Percentiles rank a stretch among this genome's conserved stretches.
Evolutionary conservation across 805 yeast genomes (phyloP).

Genomic region (Kodamaea fukazawae): DNA sequence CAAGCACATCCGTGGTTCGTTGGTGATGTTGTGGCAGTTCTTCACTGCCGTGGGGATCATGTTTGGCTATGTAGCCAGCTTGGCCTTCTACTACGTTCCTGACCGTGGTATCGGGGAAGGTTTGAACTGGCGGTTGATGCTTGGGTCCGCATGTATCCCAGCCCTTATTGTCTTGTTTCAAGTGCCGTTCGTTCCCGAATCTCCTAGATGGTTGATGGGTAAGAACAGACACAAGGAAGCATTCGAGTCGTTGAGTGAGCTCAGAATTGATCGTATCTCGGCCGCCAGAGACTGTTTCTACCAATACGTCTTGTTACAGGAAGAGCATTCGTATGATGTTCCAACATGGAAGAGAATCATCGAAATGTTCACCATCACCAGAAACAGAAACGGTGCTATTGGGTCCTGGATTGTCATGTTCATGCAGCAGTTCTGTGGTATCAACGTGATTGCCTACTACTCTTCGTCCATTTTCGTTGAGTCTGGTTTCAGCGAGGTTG

Average conservation of each 20-base stretch:
- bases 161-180: slow-evolving; percentile 52
- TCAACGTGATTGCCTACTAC: slow-evolving; percentile 84
- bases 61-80: slow-evolving; percentile 59
- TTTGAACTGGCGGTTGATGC: slow-evolving; percentile 61
- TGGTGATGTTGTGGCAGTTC: slow-evolving; percentile 71
- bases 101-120: slow-evolving; percentile 43
- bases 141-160: slow-evolving; percentile 57
- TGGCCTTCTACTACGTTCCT: slow-evolving; percentile 58
- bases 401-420: slow-evolving; percentile 83
- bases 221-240: slow-evolving; percentile 50
- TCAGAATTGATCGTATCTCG: slow-evolving; percentile 46
- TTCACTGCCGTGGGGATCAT: slow-evolving; percentile 72
- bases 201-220: slow-evolving; percentile 67
- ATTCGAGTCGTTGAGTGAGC: slow-evolving; percentile 42
- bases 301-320: slow-evolving; percentile 54
- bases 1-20: slow-evolving; percentile 56
- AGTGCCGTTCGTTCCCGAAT: slow-evolving; percentile 60
- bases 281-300: slow-evolving; percentile 68
- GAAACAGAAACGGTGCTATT: slow-evolving; percentile 79
- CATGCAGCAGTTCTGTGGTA: slow-evolving; percentile 89
- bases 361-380: slow-evolving; percentile 65
- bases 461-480: slow-evolving; percentile 72
- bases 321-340: slow-evolving; percentile 52
- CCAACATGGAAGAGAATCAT: slow-evolving; percentile 46
- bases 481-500: slow-evolving; percentile 59